These are phyloP conservation scores for Piper longum DNA, from an alignment of 164 flowering plant genomes.

Conservation along the genomic window DNA sequence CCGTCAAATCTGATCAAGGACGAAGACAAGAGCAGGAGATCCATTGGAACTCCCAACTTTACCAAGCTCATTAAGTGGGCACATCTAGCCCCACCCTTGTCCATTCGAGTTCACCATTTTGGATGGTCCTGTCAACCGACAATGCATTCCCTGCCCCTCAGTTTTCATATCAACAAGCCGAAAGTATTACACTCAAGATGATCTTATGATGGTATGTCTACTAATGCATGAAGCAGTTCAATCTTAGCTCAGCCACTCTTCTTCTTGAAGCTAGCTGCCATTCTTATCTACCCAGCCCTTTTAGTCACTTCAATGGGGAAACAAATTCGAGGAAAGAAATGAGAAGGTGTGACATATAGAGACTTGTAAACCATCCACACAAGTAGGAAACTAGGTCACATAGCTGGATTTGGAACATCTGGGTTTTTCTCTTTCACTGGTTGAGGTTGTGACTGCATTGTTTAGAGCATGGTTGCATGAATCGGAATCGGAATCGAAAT, in stretches of 20 bases:
- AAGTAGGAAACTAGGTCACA: not conserved
- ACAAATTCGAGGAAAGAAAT: too few species aligned
- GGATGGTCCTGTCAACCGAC: slow-evolving; percentile 1
- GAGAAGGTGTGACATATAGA: too few species aligned
- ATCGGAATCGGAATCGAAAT: too few species aligned
- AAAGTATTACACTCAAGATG: not conserved
- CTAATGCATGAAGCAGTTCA: slow-evolving; percentile 3
- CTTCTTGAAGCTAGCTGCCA: not conserved
- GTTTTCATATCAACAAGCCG: not conserved
- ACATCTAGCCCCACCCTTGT: not conserved
- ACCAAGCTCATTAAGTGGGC: too few species aligned
- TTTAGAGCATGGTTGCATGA: too few species aligned
- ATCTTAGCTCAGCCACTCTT: slow-evolving; percentile 5
- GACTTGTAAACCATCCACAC: slow-evolving; percentile 14
- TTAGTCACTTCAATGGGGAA: slow-evolving; percentile 24
- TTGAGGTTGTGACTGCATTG: not conserved
- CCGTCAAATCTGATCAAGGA: too few species aligned
- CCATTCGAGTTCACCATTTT: not conserved
- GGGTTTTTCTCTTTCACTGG: not conserved
- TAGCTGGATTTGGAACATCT: not conserved
- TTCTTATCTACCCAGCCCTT: slow-evolving; percentile 6
- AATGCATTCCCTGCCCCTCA: not conserved
- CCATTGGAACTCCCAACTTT: not conserved
- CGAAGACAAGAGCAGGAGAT: not conserved
- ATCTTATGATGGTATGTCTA: slow-evolving; percentile 8